Percentiles rank a stretch among this genome's conserved stretches.
phyloP scores from a whole-genome alignment of 192 early-diverging fungal genomes.

The Anaeromyces robustus region DNA sequence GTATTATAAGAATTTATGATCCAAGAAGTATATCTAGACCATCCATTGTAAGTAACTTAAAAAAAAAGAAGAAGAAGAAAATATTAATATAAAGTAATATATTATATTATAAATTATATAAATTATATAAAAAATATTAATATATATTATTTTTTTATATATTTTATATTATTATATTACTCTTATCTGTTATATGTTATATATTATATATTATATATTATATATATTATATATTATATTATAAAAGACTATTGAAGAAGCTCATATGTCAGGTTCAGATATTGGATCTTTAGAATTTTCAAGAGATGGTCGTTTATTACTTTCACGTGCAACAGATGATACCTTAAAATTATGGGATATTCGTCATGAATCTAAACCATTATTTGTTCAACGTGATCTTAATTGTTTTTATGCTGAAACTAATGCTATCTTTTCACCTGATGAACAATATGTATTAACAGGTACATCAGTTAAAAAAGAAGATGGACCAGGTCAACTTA shows the following conservation, averaged over 20 bases:
- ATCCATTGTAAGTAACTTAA: constrained; percentile 35
- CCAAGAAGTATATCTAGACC: constrained; percentile 47
- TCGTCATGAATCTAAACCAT: constrained; percentile 50
- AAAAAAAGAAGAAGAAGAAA: too few relatives aligned
- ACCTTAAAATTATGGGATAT: constrained; percentile 91
- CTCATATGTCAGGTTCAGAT: constrained; percentile 50
- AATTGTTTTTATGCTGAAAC: constrained; percentile 51
- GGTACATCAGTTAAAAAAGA: constrained; percentile 61
- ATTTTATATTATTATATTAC: too few relatives aligned
- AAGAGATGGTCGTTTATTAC: constrained; percentile 38
- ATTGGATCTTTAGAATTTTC: constrained; percentile 58
- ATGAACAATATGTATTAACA: constrained; percentile 59
- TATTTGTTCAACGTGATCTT: constrained; percentile 35
- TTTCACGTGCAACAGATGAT: constrained; percentile 68
- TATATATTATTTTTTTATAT: too few relatives aligned
- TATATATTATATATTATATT: neutral
- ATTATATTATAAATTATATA: too few relatives aligned
- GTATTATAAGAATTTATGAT: constrained; percentile 62
- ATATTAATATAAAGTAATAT: too few relatives aligned
- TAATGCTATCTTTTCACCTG: constrained; percentile 71
- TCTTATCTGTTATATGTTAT: neutral
- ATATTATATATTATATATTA: constrained; percentile 1
- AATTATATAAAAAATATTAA: too few relatives aligned
- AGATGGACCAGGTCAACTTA: constrained; percentile 19
- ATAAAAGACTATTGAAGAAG: constrained; percentile 37